Evolutionary conservation across 257 asterid genomes (phyloP).

Genomic region (Penstemon newberryi): DNA sequence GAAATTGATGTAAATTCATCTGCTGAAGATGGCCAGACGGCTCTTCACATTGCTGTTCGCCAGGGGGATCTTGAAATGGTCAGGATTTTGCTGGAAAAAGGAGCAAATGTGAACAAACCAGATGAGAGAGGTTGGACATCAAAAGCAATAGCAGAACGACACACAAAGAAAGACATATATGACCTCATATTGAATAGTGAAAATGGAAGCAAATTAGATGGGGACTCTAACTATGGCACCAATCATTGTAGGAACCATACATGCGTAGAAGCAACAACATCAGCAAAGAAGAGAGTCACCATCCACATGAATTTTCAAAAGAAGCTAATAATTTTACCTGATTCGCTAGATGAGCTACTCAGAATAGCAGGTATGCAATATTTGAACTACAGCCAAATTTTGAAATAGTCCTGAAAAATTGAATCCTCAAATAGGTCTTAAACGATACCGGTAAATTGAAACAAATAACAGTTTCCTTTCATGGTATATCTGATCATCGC

Average conservation of each 20-base stretch:
- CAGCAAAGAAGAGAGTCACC: constrained; percentile 66
- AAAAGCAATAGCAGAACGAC: constrained; percentile 39
- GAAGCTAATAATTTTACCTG: constrained; percentile 69
- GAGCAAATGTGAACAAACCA: constrained; percentile 40
- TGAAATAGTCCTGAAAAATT: constrained; percentile 6
- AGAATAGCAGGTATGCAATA: constrained; percentile 55
- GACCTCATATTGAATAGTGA: constrained; percentile 40
- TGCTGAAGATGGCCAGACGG: constrained; percentile 46
- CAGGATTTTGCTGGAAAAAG: constrained; percentile 49
- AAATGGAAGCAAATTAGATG: constrained; percentile 31
- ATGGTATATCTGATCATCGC: constrained; percentile 28
- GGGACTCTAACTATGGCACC: constrained; percentile 27
- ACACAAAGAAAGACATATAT: constrained; percentile 42
- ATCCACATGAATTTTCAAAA: constrained; percentile 53
- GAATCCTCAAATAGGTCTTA: not conserved
- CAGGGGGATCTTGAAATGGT: constrained; percentile 54
- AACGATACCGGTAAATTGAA: not conserved
- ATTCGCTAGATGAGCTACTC: constrained; percentile 66
- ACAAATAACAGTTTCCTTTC: constrained; percentile 9
- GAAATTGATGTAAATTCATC: constrained; percentile 33
- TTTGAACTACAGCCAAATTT: constrained; percentile 1
- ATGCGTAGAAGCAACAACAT: constrained; percentile 28
- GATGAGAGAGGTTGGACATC: constrained; percentile 51
- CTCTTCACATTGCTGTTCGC: constrained; percentile 47
- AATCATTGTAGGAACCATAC: constrained; percentile 23